Conservation (phyloP, 495 filamentous ascomycete genomes). For the Hapsidospora chrysogenum region DNA sequence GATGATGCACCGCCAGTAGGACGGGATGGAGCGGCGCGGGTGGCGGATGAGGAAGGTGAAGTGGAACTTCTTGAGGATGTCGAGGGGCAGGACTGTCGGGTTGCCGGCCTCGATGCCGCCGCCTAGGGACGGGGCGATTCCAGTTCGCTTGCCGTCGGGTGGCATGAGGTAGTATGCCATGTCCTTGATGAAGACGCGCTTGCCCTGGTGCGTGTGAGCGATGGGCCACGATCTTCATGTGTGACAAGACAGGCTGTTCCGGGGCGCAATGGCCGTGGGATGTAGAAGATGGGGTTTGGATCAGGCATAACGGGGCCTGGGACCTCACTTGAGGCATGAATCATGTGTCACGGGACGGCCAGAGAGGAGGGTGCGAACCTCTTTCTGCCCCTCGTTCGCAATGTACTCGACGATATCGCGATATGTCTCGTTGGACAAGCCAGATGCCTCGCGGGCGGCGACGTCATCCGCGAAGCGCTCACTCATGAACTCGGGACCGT, state of each 20-base stretch:
- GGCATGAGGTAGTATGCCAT: conserved; percentile 81
- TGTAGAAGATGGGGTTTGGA: not conserved
- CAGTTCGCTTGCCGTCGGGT: conserved; percentile 45
- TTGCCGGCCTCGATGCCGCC: conserved; percentile 38
- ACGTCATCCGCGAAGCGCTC: conserved; percentile 60
- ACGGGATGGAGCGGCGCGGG: conserved; percentile 71
- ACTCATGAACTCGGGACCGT: conserved; percentile 72
- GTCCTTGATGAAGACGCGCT: conserved; percentile 95
- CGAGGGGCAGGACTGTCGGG: conserved; percentile 65
- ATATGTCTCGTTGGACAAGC: conserved; percentile 63
- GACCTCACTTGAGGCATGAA: not conserved
- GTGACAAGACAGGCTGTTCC: not conserved
- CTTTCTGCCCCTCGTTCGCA: conserved; percentile 38
- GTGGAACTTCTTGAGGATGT: conserved; percentile 57
- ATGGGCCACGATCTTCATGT: not conserved
- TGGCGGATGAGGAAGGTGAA: conserved; percentile 97
- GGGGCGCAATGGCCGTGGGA: not conserved
- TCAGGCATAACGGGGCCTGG: conserved; percentile 1
- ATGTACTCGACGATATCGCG: conserved; percentile 57
- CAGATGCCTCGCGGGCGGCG: conserved; percentile 47
- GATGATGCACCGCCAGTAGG: conserved; percentile 89
- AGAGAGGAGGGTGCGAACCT: conserved; percentile 19
- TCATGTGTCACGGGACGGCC: not conserved
- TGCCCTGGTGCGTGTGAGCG: conserved; percentile 30
- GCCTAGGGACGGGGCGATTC: conserved; percentile 58